Evolutionary conservation across 2,329 filamentous ascomycete genomes (phyloP).

Genomic region (Paecilomyces niveus): DNA sequence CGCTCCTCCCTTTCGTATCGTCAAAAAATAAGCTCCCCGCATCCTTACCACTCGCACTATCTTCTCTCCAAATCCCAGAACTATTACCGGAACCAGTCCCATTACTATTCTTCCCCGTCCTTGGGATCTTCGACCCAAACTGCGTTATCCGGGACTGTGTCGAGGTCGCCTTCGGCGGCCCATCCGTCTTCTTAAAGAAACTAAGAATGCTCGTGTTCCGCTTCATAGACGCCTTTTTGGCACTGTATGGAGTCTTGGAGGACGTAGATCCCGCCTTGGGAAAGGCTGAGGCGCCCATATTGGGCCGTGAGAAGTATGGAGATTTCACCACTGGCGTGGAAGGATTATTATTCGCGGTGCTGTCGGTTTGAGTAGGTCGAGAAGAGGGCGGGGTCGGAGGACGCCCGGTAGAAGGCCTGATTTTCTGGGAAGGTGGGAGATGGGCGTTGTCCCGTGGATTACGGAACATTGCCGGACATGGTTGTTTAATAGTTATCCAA

Average conservation of each 20-base stretch:
- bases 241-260: constrained; percentile 2
- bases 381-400: constrained; percentile 1
- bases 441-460: constrained; percentile 3
- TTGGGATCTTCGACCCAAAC: constrained; percentile 23
- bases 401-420: constrained; percentile 1
- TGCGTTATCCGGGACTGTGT: constrained; percentile 50
- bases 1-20: constrained; percentile 17
- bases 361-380: neutral
- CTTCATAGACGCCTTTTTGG: constrained; percentile 16
- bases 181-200: constrained; percentile 66
- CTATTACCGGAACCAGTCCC: neutral
- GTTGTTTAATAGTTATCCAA: neutral
- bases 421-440: neutral
- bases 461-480: constrained; percentile 2
- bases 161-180: constrained; percentile 41
- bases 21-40: constrained; percentile 28
- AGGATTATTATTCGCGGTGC: neutral
- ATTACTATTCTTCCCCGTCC: constrained; percentile 17
- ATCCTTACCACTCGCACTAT: constrained; percentile 6
- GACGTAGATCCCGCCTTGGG: neutral
- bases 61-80: constrained; percentile 6
- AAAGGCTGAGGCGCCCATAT: neutral
- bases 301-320: neutral
- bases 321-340: neutral
- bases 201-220: constrained; percentile 61